Base-by-base conservation (phyloP, 345 rosid genomes). In the Melaleuca quinquenervia region DNA sequence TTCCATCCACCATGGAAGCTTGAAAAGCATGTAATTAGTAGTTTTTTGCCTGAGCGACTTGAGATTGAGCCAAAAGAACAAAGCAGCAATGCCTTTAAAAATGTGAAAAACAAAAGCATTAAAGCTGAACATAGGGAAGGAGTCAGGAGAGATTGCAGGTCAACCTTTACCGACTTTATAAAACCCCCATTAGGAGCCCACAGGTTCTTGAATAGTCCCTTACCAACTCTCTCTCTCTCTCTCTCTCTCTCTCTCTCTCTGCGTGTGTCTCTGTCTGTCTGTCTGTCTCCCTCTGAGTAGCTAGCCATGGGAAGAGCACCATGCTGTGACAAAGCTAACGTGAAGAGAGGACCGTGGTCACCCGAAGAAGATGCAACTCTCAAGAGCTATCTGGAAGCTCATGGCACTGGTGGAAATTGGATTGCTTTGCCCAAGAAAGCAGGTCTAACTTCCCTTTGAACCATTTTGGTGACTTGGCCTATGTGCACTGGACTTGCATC, bases 371-470 rank as follows among this genome's bases (percentile, higher is more conserved):
- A 70, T 70, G 48, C 80, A 70, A 36, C 80, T 36, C 80, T 70
- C 80, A 70, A 18, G 80, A 70, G 48, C 48, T 36, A 70, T 70
- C 48, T 70, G 48, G 80, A 70, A 70, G 48, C 48, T 70, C 48
- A 70, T 36, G 80, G 80, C 48, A 70, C 80, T 36, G 80, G 80
- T 70, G 80, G 80, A 70, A 70, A 70, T 36, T 70, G 80, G 84
- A 82, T 82, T 82, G 58, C 84, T 82, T 41, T 82, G 56, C 84
- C 84, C 84, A 52, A 52, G 56, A 82, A 82, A 82, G 84, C 84
- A n/a, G 84, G 84, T 82, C 84, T 29, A 11, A 51, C 84, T 82
- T 36, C 45, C 60, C 56, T 53, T 52, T 51, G 13, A 50, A 44
- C 44, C 58, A 48, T 49, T 51, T 49, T 49, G 20, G 53, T 82